phyloP scores from a whole-genome alignment of 805 yeast species.

The Metschnikowia cerradonensis region DNA sequence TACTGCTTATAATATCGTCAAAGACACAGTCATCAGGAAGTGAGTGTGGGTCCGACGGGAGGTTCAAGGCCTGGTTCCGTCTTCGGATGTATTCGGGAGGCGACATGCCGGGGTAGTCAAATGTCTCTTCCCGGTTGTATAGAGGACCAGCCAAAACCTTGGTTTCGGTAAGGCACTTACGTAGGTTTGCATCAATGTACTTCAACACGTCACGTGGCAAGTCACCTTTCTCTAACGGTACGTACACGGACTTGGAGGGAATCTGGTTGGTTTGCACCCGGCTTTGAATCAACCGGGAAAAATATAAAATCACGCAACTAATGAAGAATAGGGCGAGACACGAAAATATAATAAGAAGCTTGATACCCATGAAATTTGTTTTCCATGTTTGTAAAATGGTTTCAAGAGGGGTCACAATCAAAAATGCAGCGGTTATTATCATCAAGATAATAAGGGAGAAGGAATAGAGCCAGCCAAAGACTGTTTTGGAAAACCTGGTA shows the following conservation, averaged over 20 bases:
- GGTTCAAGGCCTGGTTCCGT: slow-evolving; percentile 21
- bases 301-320: slow-evolving; percentile 46
- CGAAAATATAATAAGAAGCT: slow-evolving; percentile 74
- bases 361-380: slow-evolving; percentile 60
- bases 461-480: slow-evolving; percentile 43
- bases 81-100: slow-evolving; percentile 40
- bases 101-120: slow-evolving; percentile 38
- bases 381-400: slow-evolving; percentile 57
- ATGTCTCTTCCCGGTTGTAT: slow-evolving; percentile 18
- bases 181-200: slow-evolving; percentile 25
- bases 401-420: slow-evolving; percentile 76
- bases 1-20: slow-evolving; percentile 57
- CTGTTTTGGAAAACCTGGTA: slow-evolving; percentile 17
- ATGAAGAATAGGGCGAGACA: slow-evolving; percentile 62
- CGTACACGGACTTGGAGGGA: slow-evolving; percentile 59
- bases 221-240: slow-evolving; percentile 55
- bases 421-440: slow-evolving; percentile 45
- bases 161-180: slow-evolving; percentile 27
- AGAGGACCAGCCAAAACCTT: slow-evolving; percentile 36
- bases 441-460: slow-evolving; percentile 40
- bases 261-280: slow-evolving; percentile 65
- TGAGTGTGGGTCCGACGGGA: slow-evolving; percentile 19
- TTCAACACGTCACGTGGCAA: slow-evolving; percentile 33
- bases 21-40: slow-evolving; percentile 34
- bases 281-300: slow-evolving; percentile 56